Evolutionary conservation across 352 stramenopile genomes (phyloP).

Genomic region (Globisporangium spiculum): DNA sequence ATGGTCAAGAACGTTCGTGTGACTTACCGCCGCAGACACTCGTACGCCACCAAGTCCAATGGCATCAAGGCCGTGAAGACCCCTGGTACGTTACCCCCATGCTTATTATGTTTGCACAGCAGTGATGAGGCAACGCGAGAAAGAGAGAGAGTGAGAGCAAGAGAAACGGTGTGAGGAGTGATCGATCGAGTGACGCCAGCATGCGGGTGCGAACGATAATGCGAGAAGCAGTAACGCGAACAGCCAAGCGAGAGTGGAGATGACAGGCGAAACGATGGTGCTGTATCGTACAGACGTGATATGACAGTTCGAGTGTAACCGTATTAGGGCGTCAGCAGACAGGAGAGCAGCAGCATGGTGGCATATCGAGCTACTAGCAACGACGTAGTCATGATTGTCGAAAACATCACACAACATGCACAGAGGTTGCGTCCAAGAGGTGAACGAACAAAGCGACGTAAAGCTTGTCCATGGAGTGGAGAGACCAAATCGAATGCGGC

Average conservation of each 20-base stretch:
- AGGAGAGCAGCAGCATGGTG: neutral
- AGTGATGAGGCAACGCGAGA: neutral
- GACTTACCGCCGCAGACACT: conserved; percentile 94
- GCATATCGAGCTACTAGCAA: neutral
- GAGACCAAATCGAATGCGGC: neutral
- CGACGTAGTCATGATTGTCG: neutral
- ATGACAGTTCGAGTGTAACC: neutral
- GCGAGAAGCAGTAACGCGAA: neutral
- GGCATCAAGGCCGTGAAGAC: conserved; percentile 94
- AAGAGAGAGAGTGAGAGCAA: neutral
- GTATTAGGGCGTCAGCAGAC: neutral
- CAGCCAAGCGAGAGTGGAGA: neutral
- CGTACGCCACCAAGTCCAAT: conserved; percentile 96
- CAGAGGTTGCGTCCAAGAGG: neutral
- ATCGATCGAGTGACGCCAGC: neutral
- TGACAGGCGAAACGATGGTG: neutral
- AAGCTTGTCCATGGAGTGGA: neutral
- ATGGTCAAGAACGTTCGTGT: conserved; percentile 95
- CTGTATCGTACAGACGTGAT: neutral
- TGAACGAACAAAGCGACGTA: neutral
- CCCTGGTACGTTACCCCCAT: conserved; percentile 76
- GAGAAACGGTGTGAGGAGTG: neutral
- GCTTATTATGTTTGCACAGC: neutral
- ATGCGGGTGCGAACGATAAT: neutral
- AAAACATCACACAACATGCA: neutral